Evolutionary conservation across 75 land plant species (phyloP).

Genomic region (Larix kaempferi): DNA sequence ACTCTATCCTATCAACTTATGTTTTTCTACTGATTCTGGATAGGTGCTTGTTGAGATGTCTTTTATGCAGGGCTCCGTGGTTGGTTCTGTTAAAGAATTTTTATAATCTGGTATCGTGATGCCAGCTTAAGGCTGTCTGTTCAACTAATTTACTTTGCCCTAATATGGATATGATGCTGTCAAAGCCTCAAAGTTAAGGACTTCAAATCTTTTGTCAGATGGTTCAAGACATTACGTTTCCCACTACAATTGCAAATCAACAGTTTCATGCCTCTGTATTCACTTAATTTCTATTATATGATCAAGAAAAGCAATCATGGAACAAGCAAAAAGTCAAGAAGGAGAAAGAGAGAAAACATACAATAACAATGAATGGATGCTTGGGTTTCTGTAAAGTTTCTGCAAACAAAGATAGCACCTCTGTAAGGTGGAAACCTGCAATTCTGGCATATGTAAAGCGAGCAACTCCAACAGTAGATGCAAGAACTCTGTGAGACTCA

Average conservation of each 20-base stretch:
- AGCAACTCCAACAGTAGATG: constrained; percentile 80
- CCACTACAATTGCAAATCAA: background rate
- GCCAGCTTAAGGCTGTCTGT: background rate
- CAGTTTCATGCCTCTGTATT: background rate
- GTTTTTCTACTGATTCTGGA: background rate
- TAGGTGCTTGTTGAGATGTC: background rate
- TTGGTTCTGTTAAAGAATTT: background rate
- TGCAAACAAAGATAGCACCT: constrained; percentile 37
- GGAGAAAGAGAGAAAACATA: constrained; percentile 17
- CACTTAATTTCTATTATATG: background rate
- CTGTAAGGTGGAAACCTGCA: constrained; percentile 80
- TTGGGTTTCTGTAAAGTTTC: constrained; percentile 15
- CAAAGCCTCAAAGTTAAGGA: background rate
- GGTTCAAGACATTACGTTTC: background rate
- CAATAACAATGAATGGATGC: constrained; percentile 58
- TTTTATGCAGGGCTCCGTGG: background rate
- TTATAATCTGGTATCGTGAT: background rate
- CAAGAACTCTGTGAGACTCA: constrained; percentile 66
- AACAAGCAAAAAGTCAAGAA: background rate
- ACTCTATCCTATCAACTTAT: background rate
- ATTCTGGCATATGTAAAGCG: constrained; percentile 50
- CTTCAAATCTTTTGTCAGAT: background rate
- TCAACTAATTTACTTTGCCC: background rate
- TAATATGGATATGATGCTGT: background rate
- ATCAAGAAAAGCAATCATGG: background rate